A percentile compares a stretch with the other conserved stretches of the same genome.
Evolutionary conservation across 169 alveolate species (phyloP).

Genomic region (Cryptosporidium canis): DNA sequence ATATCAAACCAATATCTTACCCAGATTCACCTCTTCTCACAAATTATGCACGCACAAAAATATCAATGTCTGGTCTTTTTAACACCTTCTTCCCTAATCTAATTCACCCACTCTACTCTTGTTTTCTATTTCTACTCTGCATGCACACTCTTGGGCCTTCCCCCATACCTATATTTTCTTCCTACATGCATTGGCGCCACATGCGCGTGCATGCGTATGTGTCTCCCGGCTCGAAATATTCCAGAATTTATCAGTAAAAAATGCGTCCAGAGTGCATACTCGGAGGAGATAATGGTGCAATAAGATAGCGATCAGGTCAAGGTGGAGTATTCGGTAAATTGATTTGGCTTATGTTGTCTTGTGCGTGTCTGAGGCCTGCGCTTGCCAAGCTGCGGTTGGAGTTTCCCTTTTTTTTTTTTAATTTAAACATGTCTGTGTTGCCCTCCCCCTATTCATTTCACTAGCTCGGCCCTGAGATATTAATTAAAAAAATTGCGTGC

Average conservation of each 20-base stretch:
- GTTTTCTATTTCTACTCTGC: background rate
- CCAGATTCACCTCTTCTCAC: background rate
- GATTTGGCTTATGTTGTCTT: too few species aligned
- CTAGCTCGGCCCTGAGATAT: too few species aligned
- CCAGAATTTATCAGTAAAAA: background rate
- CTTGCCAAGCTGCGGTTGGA: too few species aligned
- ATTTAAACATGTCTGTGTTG: too few species aligned
- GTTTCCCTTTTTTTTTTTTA: too few species aligned
- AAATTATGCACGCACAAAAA: constrained; percentile 8
- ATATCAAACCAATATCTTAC: background rate
- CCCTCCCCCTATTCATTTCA: too few species aligned
- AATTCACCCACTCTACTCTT: background rate
- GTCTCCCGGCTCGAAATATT: background rate
- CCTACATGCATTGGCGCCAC: constrained; percentile 25
- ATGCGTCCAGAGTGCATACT: background rate
- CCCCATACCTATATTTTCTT: constrained; percentile 30
- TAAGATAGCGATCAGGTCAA: too few species aligned
- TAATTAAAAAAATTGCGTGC: too few species aligned
- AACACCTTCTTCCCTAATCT: background rate
- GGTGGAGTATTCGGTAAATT: too few species aligned
- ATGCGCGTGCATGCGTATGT: constrained; percentile 11
- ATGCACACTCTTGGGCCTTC: background rate
- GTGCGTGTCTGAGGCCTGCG: too few species aligned
- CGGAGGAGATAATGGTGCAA: too few species aligned
- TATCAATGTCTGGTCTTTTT: constrained; percentile 15